A percentile compares a stretch with the other conserved stretches of the same genome.
Conservation (phyloP, 176 grass and related monocot species). For the Juncus effusus region DNA sequence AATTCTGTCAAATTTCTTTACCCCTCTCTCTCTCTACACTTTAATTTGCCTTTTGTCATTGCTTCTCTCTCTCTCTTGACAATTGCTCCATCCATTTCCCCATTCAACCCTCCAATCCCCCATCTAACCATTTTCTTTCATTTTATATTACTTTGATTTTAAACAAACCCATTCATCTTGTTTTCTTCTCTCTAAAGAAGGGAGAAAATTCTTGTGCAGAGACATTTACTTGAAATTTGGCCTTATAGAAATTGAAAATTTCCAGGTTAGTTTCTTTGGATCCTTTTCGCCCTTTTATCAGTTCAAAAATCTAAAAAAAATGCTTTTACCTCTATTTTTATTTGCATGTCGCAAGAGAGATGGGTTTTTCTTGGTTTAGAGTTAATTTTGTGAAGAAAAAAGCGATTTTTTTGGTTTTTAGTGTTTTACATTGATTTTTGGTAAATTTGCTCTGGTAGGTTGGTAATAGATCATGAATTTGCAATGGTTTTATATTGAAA, state of each 20-base stretch:
- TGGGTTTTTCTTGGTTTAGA: not conserved
- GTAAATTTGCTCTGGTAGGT: not conserved
- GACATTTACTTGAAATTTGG: not conserved
- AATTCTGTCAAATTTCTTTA: slow-evolving; percentile 23
- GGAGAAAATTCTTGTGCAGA: too few relatives aligned
- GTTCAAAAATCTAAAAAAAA: not conserved
- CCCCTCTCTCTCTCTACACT: slow-evolving; percentile 1
- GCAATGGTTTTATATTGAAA: not conserved
- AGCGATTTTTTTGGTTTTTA: not conserved
- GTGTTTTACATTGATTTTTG: not conserved
- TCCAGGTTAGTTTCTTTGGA: slow-evolving; percentile 12
- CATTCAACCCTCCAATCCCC: slow-evolving; percentile 4
- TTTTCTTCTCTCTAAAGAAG: not conserved
- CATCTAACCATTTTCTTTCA: not conserved
- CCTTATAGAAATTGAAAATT: not conserved
- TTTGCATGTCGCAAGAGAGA: not conserved
- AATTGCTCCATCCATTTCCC: slow-evolving; percentile 24
- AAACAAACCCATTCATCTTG: slow-evolving; percentile 2
- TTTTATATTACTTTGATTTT: not conserved
- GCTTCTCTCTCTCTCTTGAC: slow-evolving; percentile 13
- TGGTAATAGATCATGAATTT: slow-evolving; percentile 7
- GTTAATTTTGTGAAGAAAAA: not conserved
- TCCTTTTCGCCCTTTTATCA: not conserved
- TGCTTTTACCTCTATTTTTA: not conserved
- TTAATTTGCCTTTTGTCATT: slow-evolving; percentile 11